Base-by-base conservation (phyloP, 176 grass and related monocot genomes). In the Oryza punctata region DNA sequence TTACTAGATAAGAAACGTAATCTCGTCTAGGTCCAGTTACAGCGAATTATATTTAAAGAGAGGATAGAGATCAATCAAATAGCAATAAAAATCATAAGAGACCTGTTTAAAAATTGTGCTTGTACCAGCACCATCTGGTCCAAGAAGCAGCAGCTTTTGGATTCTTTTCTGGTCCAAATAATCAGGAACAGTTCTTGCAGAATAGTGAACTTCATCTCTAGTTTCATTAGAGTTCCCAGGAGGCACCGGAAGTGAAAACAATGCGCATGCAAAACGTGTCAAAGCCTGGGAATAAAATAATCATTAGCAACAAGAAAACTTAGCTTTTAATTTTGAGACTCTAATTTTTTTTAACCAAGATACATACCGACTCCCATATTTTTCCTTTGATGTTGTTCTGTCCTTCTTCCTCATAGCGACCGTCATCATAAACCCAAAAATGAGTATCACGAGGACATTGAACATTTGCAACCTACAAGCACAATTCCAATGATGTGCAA, bases 31-130 rank as follows among this genome's bases (percentile, higher is more conserved):
- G 3, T 10, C 16, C 0, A 81, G 45, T 63, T 60, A 70, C n/a
- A 82, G 19, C 26, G 37, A 65, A 24, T 63, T 43, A 52, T 19
- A 32, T 73, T 2, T 2, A 12, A 68, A 49, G 24, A 84, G 13
- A 33, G 40, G 21, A 69, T 69, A 79, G 21, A 79, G 47, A 14
- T 43, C 5, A 47, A 88, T 19, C 26, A 26, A 81, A 76, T 54
- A 72, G 49, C 46, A 38, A 73, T 37, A 16, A 61, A 81, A 78
- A 86, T 77, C 61, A 10, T 12, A 74, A 44, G 38, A 47, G 1
- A 96, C 93, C 91, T 99, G 96, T 82, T 99, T 99, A 81, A 98
- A 99, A 73, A 99, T 92, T 67, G 96, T 94, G 89, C 96, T 96
- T 57, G 93, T 96, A 41, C 96, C 93, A 85, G 96, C 92, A 69